Conservation (phyloP, 768 basidiomycete genomes). For the Suillus placidus region DNA sequence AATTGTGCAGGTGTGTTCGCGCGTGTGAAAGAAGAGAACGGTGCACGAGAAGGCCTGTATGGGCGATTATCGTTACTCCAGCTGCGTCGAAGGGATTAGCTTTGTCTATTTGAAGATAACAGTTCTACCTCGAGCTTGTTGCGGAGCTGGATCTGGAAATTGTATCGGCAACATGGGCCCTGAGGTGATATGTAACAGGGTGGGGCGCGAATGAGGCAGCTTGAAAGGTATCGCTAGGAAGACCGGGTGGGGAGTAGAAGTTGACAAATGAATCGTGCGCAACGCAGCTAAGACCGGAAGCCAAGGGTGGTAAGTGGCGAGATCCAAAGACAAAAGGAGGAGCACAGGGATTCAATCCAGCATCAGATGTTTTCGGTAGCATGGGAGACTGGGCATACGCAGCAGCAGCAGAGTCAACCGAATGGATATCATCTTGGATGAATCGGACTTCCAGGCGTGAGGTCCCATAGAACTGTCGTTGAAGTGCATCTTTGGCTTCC, state of each 20-base stretch:
- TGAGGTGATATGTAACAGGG: slow-evolving; percentile 20
- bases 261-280: slow-evolving; percentile 10
- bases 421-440: slow-evolving; percentile 26
- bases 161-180: slow-evolving; percentile 20
- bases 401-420: slow-evolving; percentile 15
- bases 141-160: slow-evolving; percentile 38
- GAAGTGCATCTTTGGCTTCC: slow-evolving; percentile 65
- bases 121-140: slow-evolving; percentile 36
- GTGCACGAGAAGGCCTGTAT: slow-evolving; percentile 19
- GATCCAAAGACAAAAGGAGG: slow-evolving; percentile 30
- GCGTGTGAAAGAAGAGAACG: slow-evolving; percentile 19
- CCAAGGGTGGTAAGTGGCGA: slow-evolving; percentile 9
- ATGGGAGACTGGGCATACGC: slow-evolving; percentile 4
- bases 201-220: slow-evolving; percentile 25
- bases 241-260: slow-evolving; percentile 14
- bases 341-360: slow-evolving; percentile 37
- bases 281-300: slow-evolving; percentile 9
- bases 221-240: slow-evolving; percentile 24
- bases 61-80: slow-evolving; percentile 33
- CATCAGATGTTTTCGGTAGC: slow-evolving; percentile 20
- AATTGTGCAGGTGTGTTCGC: slow-evolving; percentile 19
- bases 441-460: slow-evolving; percentile 43
- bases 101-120: background rate
- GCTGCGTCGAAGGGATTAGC: slow-evolving; percentile 19
- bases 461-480: slow-evolving; percentile 64